Base-by-base conservation (phyloP, 1,139 yeast genomes). In the Pichia sp. region DNA sequence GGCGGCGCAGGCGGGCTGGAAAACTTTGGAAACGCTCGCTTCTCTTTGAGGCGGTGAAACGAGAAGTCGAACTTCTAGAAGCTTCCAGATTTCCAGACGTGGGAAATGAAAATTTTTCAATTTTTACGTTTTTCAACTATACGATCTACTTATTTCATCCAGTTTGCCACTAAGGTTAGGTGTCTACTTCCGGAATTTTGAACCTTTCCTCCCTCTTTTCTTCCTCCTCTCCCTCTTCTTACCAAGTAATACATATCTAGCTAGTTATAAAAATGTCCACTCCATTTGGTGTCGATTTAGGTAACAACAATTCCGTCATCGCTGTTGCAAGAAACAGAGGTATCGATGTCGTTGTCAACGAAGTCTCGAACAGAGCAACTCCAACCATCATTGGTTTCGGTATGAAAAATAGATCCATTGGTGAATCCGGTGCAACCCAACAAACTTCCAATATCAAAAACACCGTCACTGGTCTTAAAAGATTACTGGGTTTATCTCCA, bases 321-420 rank as follows among this genome's bases (percentile, higher is more conserved):
- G 98, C 97, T 47, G 96, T 95, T 70, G 99, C 99, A 59, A 87
- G 95, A 73, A 93, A 93, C 82, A 84, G 98, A 78, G 98, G 98
- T 69, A 93, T 95, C 70, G 99, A 93, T 73, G 85, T 95, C 66
- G 88, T 93, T 66, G 98, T 93, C 75, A 95, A 95, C 72, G 99
- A 93, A 73, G 99, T 93, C 50, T 91, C 98, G 53, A 93, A 93
- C 84, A 87, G 99, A 74, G 73, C 95, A 61, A 93, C 99, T 43
- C 99, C 99, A 59, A 76, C 97, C 29, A 76, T 93, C 62, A 95
- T 95, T 63, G 98, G 97, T 42, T 93, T 93, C 66, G 98, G 98
- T 62, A 70, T 70, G 59, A 89, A 87, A 75, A 84, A 80, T 78
- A 84, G 99, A 77, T 84, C 81, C 68, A 82, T 93, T 62, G 99